These are phyloP conservation scores for Botrytis byssoidea DNA, from an alignment of 2,329 filamentous ascomycete genomes.

Conservation along the genomic window DNA sequence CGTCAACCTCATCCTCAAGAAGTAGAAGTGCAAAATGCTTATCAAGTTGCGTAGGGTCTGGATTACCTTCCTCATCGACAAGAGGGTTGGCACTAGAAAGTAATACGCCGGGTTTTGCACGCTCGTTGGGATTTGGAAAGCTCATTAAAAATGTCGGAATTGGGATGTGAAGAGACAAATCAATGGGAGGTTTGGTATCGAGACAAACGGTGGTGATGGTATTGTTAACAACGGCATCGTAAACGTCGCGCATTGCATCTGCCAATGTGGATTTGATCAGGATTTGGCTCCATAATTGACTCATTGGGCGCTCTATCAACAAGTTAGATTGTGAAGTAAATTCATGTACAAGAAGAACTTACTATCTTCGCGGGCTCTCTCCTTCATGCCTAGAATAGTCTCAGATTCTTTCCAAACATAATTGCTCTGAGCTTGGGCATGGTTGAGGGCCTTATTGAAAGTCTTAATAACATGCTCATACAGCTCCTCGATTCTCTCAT, in stretches of 20 bases:
- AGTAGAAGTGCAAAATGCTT: slow-evolving; percentile 86
- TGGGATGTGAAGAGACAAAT: slow-evolving; percentile 64
- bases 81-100: slow-evolving; percentile 82
- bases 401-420: slow-evolving; percentile 93
- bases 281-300: slow-evolving; percentile 67
- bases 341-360: slow-evolving; percentile 29
- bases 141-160: slow-evolving; percentile 67
- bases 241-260: slow-evolving; percentile 77
- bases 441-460: slow-evolving; percentile 87
- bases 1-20: slow-evolving; percentile 75
- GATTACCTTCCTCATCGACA: slow-evolving; percentile 63
- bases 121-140: slow-evolving; percentile 66
- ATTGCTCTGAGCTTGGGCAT: slow-evolving; percentile 83
- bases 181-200: slow-evolving; percentile 56
- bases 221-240: slow-evolving; percentile 76
- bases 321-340: slow-evolving; percentile 17
- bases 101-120: slow-evolving; percentile 74
- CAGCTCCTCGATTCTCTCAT: slow-evolving; percentile 71
- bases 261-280: slow-evolving; percentile 74
- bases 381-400: slow-evolving; percentile 75
- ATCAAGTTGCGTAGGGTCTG: slow-evolving; percentile 68
- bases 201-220: slow-evolving; percentile 83
- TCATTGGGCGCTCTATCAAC: slow-evolving; percentile 49
- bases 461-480: slow-evolving; percentile 90
- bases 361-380: slow-evolving; percentile 71